These are phyloP conservation scores for Citrus hindsii DNA, from an alignment of 345 rosid species.

Conservation along the genomic window DNA sequence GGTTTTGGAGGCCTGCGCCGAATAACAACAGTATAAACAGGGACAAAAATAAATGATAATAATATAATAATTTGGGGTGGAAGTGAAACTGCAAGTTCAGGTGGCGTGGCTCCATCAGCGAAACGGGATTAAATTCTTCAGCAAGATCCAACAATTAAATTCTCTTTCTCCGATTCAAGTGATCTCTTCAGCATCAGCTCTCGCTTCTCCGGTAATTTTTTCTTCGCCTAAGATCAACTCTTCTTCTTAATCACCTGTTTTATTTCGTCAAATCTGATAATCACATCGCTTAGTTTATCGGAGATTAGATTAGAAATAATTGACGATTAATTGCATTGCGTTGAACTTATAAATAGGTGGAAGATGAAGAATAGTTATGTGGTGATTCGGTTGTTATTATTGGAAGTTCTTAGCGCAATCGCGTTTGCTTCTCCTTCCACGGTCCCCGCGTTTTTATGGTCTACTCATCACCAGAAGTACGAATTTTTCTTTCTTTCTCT, in stretches of 20 bases:
- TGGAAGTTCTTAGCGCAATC: slow-evolving; percentile 27
- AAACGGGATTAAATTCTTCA: not conserved
- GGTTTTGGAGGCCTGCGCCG: not conserved
- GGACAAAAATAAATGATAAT: not conserved
- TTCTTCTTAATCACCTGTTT: not conserved
- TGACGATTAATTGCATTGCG: not conserved
- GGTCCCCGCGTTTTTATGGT: slow-evolving; percentile 85
- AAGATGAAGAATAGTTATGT: slow-evolving; percentile 27
- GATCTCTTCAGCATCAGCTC: too few relatives aligned
- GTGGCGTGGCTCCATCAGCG: not conserved
- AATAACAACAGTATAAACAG: too few relatives aligned
- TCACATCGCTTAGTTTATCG: not conserved
- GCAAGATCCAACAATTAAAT: not conserved
- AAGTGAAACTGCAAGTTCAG: not conserved
- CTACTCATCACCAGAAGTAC: slow-evolving; percentile 45
- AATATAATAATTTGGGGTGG: not conserved
- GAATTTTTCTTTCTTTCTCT: not conserved
- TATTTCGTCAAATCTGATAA: not conserved
- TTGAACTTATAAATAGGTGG: not conserved
- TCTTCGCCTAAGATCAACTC: not conserved
- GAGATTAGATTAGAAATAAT: not conserved
- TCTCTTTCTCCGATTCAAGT: not conserved
- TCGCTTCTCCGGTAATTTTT: not conserved
- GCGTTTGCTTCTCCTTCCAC: slow-evolving; percentile 44
- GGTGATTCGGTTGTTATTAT: slow-evolving; percentile 20